Evolutionary conservation across 768 basidiomycete genomes (phyloP).

Genomic region (Auriscalpium orientale): DNA sequence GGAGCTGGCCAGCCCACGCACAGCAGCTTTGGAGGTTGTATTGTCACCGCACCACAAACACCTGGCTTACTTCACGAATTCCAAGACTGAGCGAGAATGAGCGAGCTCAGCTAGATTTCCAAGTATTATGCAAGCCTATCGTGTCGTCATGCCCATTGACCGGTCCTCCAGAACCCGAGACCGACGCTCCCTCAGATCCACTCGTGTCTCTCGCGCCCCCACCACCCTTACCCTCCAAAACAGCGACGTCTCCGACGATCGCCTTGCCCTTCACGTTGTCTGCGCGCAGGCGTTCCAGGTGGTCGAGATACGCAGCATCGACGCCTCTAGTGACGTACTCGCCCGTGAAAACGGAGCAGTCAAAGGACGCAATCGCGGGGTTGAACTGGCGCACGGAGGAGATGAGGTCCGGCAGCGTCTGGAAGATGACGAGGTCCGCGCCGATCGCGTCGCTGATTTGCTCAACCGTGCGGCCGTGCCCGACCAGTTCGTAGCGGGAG

Average conservation of each 20-base stretch:
- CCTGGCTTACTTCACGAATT: too few relatives aligned
- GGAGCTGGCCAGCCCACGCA: too few relatives aligned
- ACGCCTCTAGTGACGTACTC: constrained; percentile 95
- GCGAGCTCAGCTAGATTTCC: constrained; percentile 30
- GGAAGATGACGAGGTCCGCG: constrained; percentile 95
- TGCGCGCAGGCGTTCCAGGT: constrained; percentile 69
- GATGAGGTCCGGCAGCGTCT: constrained; percentile 83
- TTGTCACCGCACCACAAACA: too few relatives aligned
- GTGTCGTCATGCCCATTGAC: constrained; percentile 66
- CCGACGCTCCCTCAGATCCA: constrained; percentile 16
- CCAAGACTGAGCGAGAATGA: too few relatives aligned
- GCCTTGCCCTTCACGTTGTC: constrained; percentile 70
- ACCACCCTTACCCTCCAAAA: constrained; percentile 29
- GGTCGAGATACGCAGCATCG: constrained; percentile 68
- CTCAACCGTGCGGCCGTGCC: constrained; percentile 98
- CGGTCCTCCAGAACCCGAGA: constrained; percentile 30
- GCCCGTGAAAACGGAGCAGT: constrained; percentile 97
- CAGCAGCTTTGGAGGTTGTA: too few relatives aligned
- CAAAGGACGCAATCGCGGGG: constrained; percentile 66
- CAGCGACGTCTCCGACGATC: constrained; percentile 23
- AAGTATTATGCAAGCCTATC: constrained; percentile 73
- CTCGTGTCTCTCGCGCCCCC: constrained; percentile 20
- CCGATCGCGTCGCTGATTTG: constrained; percentile 89
- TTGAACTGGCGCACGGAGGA: constrained; percentile 83
- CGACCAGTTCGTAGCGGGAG: constrained; percentile 82